Percentiles rank a stretch among this genome's conserved stretches.
Evolutionary conservation across 2,329 filamentous ascomycete species (phyloP).

Genomic region (Diaporthe ampelina): DNA sequence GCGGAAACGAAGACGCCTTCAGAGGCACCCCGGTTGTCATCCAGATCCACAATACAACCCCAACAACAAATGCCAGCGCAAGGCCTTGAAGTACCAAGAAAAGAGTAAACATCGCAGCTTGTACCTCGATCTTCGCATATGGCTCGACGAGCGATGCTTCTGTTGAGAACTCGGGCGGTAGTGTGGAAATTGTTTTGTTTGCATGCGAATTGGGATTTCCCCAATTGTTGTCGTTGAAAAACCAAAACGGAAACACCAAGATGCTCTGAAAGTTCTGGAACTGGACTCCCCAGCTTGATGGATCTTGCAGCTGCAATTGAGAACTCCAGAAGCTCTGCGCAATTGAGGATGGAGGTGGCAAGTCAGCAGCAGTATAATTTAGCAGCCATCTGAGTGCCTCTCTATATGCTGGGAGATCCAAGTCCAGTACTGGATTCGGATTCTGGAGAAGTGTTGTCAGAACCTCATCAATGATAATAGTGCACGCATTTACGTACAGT

Average conservation of each 20-base stretch:
- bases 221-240: not conserved
- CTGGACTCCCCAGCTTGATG: not conserved
- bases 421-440: not conserved
- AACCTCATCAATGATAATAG: too few relatives aligned
- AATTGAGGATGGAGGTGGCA: not conserved
- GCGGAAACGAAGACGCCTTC: not conserved
- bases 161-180: not conserved
- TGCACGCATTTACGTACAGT: not conserved
- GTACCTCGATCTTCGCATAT: not conserved
- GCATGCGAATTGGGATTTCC: not conserved
- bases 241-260: not conserved
- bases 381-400: not conserved
- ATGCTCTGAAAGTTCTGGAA: not conserved
- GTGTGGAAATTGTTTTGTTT: not conserved
- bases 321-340: not conserved
- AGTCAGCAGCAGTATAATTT: not conserved
- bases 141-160: not conserved
- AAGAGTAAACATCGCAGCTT: not conserved
- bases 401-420: not conserved
- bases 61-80: not conserved
- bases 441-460: not conserved
- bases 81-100: not conserved
- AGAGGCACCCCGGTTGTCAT: accelerated
- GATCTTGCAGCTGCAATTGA: not conserved
- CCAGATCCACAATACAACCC: not conserved